These are phyloP conservation scores for Colletotrichum tabaci DNA, from an alignment of 2,329 filamentous ascomycete species.

Conservation along the genomic window DNA sequence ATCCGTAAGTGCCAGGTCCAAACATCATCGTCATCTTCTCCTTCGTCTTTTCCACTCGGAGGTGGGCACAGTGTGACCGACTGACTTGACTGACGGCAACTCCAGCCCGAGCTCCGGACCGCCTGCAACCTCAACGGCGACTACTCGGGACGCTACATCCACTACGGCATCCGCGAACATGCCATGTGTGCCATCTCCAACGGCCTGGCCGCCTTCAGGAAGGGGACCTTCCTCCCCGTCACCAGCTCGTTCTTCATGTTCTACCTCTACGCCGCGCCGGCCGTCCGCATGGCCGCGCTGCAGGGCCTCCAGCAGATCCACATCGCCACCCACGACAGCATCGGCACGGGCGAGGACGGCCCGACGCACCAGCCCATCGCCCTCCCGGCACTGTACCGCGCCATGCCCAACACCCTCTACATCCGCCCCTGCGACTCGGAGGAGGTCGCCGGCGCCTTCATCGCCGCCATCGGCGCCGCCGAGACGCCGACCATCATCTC, in stretches of 20 bases:
- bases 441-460: conserved; percentile 69
- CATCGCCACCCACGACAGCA: conserved; percentile 72
- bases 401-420: conserved; percentile 74
- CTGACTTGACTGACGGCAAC: conserved; percentile 7
- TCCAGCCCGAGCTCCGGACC: conserved; percentile 53
- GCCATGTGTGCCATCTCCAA: conserved; percentile 72
- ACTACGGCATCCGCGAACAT: conserved; percentile 73
- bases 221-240: conserved; percentile 68
- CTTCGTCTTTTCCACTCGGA: no score
- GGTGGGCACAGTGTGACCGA: no score
- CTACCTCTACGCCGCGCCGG: conserved; percentile 59
- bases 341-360: conserved; percentile 72
- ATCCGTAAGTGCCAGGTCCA: conserved; percentile 47
- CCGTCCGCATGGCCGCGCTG: conserved; percentile 56
- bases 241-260: conserved; percentile 76
- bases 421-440: conserved; percentile 72
- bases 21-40: no score
- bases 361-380: conserved; percentile 75
- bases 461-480: conserved; percentile 58
- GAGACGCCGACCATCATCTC: conserved; percentile 64
- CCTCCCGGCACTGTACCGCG: conserved; percentile 68
- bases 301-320: conserved; percentile 70
- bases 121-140: conserved; percentile 67
- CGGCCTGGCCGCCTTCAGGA: conserved; percentile 70
- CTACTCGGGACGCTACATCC: conserved; percentile 69